Conservation (phyloP, 1,139 yeast species). For the Blastobotrys proliferans region DNA sequence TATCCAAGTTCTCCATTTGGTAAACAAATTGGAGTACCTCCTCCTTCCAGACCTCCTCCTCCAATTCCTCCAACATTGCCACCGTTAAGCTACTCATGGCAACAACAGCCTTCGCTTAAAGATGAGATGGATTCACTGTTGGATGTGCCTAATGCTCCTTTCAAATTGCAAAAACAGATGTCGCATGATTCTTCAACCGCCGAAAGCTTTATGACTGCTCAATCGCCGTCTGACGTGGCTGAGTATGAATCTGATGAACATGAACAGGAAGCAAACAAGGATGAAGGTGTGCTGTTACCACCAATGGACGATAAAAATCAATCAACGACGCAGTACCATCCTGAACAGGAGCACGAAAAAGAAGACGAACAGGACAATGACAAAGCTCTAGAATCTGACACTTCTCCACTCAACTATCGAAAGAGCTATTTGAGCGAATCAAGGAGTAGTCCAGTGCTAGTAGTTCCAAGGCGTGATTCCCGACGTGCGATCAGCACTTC, state of each 20-base stretch:
- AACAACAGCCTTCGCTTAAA: conserved; percentile 13
- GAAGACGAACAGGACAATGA: background rate
- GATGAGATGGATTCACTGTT: conserved; percentile 17
- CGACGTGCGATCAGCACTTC: background rate
- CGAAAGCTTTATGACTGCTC: conserved; percentile 22
- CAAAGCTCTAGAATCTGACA: too few relatives aligned
- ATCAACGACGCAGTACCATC: too few relatives aligned
- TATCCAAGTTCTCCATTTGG: conserved; percentile 6
- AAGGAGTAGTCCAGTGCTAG: background rate
- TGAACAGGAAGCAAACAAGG: too few relatives aligned
- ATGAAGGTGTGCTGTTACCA: conserved; percentile 1
- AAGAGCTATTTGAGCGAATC: conserved; percentile 1
- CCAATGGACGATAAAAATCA: background rate
- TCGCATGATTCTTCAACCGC: conserved; percentile 21
- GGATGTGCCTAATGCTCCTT: conserved; percentile 15
- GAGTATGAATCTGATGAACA: background rate
- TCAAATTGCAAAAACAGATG: conserved; percentile 9
- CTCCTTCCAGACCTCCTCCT: conserved; percentile 19
- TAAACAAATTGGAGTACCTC: conserved; percentile 9
- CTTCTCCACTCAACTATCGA: conserved; percentile 3
- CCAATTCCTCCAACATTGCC: conserved; percentile 20
- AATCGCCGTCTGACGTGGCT: conserved; percentile 12
- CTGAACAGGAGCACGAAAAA: background rate
- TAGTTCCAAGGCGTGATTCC: background rate
- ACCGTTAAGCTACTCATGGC: conserved; percentile 16